Evolutionary conservation across 2,329 filamentous ascomycete species (phyloP).

Genomic region (Aureobasidium namibiae): DNA sequence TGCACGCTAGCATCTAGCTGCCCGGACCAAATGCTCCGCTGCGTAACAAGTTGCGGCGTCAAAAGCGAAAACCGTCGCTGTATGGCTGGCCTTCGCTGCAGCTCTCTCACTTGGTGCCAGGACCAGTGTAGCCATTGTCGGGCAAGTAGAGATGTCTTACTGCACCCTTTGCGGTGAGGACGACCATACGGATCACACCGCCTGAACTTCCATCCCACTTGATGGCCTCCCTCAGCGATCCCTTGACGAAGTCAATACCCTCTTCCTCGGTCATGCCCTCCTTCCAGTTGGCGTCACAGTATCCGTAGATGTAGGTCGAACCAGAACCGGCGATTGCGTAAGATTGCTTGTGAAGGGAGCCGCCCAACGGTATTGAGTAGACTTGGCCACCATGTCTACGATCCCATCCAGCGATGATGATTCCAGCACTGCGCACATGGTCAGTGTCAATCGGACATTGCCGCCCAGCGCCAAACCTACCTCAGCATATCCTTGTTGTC

Average conservation of each 20-base stretch:
- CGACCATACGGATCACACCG: conserved; percentile 96
- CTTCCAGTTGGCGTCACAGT: conserved; percentile 92
- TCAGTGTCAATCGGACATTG: conserved; percentile 9
- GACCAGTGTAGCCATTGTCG: conserved; percentile 78
- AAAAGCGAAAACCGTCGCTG: conserved; percentile 1
- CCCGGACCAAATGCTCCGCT: conserved; percentile 7
- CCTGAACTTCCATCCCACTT: conserved; percentile 99
- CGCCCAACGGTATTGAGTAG: conserved; percentile 92
- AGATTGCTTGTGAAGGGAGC: conserved; percentile 92
- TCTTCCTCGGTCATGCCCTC: conserved; percentile 91
- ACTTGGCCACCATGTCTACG: conserved; percentile 91
- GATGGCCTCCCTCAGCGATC: conserved; percentile 84
- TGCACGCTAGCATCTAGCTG: conserved; percentile 10
- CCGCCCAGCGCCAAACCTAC: conserved; percentile 44
- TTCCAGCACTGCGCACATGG: conserved; percentile 60
- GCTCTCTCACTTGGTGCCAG: conserved; percentile 40
- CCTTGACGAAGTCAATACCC: conserved; percentile 88
- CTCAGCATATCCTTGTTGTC: conserved; percentile 90
- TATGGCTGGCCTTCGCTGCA: background rate
- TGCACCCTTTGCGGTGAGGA: conserved; percentile 81
- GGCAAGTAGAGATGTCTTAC: conserved; percentile 93
- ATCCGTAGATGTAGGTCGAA: conserved; percentile 98
- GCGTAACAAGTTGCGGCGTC: background rate
- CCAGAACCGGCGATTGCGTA: conserved; percentile 95
- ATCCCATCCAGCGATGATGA: conserved; percentile 98